Percentiles rank a stretch among this genome's conserved stretches.
These are phyloP conservation scores for Pelagophyceae sp. DNA, from an alignment of 352 stramenopile species.

Conservation along the genomic window DNA sequence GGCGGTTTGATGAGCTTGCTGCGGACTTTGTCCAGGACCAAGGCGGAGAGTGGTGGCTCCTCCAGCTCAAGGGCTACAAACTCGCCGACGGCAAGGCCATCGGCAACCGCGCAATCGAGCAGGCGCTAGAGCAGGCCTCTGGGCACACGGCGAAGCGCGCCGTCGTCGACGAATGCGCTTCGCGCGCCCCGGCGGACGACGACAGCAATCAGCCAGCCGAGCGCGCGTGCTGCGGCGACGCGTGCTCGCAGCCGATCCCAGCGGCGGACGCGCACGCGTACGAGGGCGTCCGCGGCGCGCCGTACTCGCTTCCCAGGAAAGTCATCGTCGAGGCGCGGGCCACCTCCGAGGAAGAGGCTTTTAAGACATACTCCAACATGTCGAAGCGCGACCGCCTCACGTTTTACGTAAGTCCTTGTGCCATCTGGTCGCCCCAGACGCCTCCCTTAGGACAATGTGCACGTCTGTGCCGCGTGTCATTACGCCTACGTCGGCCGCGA, in stretches of 20 bases:
- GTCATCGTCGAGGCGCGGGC: background rate
- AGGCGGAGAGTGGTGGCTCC: background rate
- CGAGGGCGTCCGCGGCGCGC: background rate
- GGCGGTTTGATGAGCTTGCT: background rate
- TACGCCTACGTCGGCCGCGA: background rate
- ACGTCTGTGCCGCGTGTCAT: conserved; percentile 1
- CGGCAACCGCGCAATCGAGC: too few relatives aligned
- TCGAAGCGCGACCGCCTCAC: background rate
- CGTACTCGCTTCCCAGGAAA: background rate
- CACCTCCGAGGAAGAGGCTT: background rate
- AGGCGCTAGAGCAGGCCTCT: too few relatives aligned
- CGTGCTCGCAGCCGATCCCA: background rate
- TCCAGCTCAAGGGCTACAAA: conserved; percentile 1
- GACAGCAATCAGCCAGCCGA: too few relatives aligned
- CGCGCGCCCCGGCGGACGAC: background rate
- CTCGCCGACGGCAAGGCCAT: too few relatives aligned
- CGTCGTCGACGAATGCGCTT: background rate
- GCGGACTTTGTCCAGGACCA: conserved; percentile 6
- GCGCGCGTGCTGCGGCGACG: background rate
- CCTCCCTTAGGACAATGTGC: too few relatives aligned
- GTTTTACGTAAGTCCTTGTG: too few relatives aligned
- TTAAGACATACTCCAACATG: background rate
- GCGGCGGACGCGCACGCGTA: background rate
- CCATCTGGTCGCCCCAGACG: too few relatives aligned
- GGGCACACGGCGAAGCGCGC: background rate